Conservation (phyloP, 768 basidiomycete genomes). For the Trametes punicea region DNA sequence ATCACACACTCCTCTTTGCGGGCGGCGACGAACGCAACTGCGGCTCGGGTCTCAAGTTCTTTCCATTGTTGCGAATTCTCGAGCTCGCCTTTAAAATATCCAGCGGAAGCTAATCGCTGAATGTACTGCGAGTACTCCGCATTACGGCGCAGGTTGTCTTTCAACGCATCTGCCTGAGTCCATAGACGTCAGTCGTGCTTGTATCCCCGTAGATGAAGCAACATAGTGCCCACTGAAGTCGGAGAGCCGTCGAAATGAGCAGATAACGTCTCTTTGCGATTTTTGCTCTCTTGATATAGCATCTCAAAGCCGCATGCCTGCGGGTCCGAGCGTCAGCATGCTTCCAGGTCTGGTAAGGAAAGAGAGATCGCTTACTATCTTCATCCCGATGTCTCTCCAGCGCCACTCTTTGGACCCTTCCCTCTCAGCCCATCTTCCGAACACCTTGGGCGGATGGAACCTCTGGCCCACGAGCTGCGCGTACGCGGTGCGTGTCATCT, state of each 20-base stretch:
- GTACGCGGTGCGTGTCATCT: conserved; percentile 87
- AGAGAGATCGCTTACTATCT: conserved; percentile 59
- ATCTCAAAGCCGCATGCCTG: conserved; percentile 97
- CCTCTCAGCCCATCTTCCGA: conserved; percentile 65
- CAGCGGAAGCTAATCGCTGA: conserved; percentile 53
- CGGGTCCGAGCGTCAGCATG: not conserved
- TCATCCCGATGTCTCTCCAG: conserved; percentile 88
- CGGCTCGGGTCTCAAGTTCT: conserved; percentile 67
- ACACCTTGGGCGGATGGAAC: conserved; percentile 88
- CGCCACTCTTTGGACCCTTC: conserved; percentile 69
- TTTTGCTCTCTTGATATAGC: conserved; percentile 82
- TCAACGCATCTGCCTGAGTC: conserved; percentile 56
- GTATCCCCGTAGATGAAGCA: conserved; percentile 27
- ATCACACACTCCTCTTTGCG: conserved; percentile 63
- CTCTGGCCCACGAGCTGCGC: conserved; percentile 91
- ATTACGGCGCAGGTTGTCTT: conserved; percentile 64
- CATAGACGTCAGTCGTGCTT: not conserved
- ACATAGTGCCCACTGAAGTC: conserved; percentile 42
- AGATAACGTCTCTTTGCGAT: conserved; percentile 42
- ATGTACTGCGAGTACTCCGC: conserved; percentile 71
- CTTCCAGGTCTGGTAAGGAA: not conserved
- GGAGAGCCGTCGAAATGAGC: conserved; percentile 31
- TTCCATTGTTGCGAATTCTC: conserved; percentile 80
- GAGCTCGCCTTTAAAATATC: conserved; percentile 77
- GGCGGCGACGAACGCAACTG: conserved; percentile 57